Conservation (phyloP, 306 rosid species). For the Fragaria nilgerrensis region DNA sequence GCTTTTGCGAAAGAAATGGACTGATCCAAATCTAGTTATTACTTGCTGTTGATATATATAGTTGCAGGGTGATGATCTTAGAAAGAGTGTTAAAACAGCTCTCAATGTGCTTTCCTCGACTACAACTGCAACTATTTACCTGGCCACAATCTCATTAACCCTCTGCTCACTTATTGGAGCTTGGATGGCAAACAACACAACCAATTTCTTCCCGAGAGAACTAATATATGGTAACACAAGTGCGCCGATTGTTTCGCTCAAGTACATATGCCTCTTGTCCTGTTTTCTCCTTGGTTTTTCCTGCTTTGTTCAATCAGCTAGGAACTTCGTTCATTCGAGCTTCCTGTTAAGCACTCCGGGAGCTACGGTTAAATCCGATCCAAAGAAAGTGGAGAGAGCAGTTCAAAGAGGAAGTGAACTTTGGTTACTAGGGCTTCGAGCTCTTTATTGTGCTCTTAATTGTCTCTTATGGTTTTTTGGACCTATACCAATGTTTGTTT, state of each 20-base stretch:
- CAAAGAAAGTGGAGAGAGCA: constrained; percentile 41
- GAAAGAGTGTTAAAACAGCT: constrained; percentile 24
- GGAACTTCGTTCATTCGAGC: constrained; percentile 51
- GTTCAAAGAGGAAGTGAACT: constrained; percentile 63
- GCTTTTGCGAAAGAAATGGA: background rate
- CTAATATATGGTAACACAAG: constrained; percentile 64
- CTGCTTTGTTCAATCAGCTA: constrained; percentile 60
- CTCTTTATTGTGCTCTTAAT: constrained; percentile 63
- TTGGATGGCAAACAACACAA: constrained; percentile 54
- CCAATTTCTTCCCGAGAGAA: constrained; percentile 31
- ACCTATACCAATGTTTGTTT: constrained; percentile 69
- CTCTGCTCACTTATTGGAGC: constrained; percentile 71
- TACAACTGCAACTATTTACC: constrained; percentile 46
- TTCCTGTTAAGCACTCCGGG: constrained; percentile 62
- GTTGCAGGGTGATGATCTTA: constrained; percentile 34
- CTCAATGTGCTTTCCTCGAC: constrained; percentile 45
- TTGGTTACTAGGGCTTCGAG: constrained; percentile 76
- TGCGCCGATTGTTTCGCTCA: constrained; percentile 40
- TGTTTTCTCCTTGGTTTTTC: constrained; percentile 72
- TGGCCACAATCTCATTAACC: constrained; percentile 57
- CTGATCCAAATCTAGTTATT: background rate
- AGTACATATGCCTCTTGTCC: constrained; percentile 48
- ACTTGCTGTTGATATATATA: background rate
- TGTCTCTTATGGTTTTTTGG: constrained; percentile 74
- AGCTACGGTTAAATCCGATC: constrained; percentile 21